Base-by-base conservation (phyloP, 2,329 filamentous ascomycete species). In the Epichloe glyceriae region DNA sequence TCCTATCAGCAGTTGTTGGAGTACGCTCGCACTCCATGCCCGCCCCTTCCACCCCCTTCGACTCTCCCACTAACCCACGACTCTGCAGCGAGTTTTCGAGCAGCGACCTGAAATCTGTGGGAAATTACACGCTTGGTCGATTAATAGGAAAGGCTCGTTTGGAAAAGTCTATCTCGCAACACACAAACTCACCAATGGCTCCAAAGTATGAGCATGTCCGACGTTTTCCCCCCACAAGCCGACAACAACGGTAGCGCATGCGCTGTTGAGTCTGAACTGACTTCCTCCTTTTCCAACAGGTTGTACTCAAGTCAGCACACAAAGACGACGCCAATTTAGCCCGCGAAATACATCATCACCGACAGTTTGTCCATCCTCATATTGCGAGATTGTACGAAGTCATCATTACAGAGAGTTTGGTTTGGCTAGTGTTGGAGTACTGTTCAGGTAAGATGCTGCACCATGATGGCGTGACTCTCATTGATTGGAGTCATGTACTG, bases 151-250 rank as follows among this genome's bases (percentile, higher is more conserved):
- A 66, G 93, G 93, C 52, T 96, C 90, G 56, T 98, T 98, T 69
- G 93, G 93, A 61, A 97, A 96, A 71, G 93, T 98, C 62, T 98
- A 98, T 68, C 77, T 98, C 53, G 93, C 91, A 52, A 82, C 84
- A 44, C 93, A 98, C 69, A 97, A 96, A 69, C 88, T 98, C 67
- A 97, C 88, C 62, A 96, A 96, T 82, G 91, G 90, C 62, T 95
- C 90, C 64, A 97, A 96, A 81, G 89, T 91, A 49, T 39, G 47
- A 15, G 26, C n/a, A 6, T 5, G 19, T 11, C 17, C 6, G 35
- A 14, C 7, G 15, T 39, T 39, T 19, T 39, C 1, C 0, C 15
- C 4, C 4, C 10, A 41, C 11, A 12, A 20, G 10, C 35, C 17
- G 5, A 5, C 19, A 20, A 20, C 19, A 38, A 22, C 11, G 15